Base-by-base conservation (phyloP, 2,329 filamentous ascomycete genomes). In the Immersiporthe knoxdaviesiana region DNA sequence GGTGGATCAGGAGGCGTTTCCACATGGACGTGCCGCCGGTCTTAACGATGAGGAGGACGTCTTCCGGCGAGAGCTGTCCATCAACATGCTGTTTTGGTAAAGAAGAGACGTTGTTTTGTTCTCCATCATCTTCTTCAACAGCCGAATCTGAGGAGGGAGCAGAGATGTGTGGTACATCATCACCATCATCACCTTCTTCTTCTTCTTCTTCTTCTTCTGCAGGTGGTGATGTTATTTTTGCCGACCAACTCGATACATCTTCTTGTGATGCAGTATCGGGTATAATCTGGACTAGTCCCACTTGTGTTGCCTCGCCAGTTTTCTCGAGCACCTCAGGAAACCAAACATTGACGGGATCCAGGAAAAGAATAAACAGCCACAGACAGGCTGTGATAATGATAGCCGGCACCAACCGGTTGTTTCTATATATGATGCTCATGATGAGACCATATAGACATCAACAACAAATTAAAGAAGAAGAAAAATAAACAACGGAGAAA, bases 1-100 rank as follows among this genome's bases (percentile, higher is more conserved):
- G 66, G 58, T 76, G 75, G 41, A 75, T 75, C 41, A 74, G 74
- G 8, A 76, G 72, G 14, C 74, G 74, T 58, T 75, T 74, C 72
- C 74, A 75, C 59, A 76, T 64, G 32, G 75, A 68, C 5, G 75
- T 74, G 56, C 74, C 74, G 7, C 74, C 75, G 24, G 75, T 75
- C 50, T 76, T 75, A 69, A 76, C 72, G 67, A 76, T 71, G 30
- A 72, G 66, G 66, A 68, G 44, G 27, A 68, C 52, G n/a, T 68
- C 66, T 27, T 68, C 66, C 6, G 66, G 50, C 2, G 32, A 41
- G 24, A 68, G 60, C 14, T n/a, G n/a, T 3, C 44, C 66, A 7
- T 37, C 60, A 18, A 7, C 16, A 32, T 30, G 18, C 18, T 21
- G 56, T 59, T 59, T 59, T 21, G 32, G 30, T 16, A 16, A 14